Percentiles rank a stretch among this genome's conserved stretches.
Evolutionary conservation across 352 stramenopile species (phyloP).

Genomic region (Thalassiosira mediterranea): DNA sequence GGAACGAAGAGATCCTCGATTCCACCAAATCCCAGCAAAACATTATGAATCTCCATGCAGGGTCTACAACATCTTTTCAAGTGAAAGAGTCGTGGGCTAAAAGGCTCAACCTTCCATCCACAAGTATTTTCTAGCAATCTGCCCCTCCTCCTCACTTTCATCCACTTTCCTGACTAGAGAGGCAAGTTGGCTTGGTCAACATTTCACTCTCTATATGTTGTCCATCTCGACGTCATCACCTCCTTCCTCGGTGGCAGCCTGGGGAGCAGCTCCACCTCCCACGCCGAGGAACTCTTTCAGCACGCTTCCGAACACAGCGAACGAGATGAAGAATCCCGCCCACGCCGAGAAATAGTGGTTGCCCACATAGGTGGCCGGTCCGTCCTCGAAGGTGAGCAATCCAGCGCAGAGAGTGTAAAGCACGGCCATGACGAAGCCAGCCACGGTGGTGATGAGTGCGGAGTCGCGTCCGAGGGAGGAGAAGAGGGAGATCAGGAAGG

Average conservation of each 20-base stretch:
- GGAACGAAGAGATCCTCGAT: no score
- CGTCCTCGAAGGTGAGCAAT: constrained; percentile 49
- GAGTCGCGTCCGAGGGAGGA: constrained; percentile 51
- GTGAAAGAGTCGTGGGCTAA: no score
- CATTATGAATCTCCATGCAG: no score
- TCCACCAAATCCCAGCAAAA: no score
- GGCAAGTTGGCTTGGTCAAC: no score
- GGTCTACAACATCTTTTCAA: no score
- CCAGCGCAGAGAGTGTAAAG: constrained; percentile 52
- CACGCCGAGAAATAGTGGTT: constrained; percentile 60
- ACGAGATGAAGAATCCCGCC: constrained; percentile 55
- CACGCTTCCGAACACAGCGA: constrained; percentile 53
- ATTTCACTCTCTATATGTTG: constrained; percentile 37
- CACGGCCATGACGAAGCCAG: constrained; percentile 42
- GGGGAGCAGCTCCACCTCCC: neutral
- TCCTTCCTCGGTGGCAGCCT: neutral
- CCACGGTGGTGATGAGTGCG: constrained; percentile 49
- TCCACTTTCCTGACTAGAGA: no score
- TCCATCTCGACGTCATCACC: constrained; percentile 50
- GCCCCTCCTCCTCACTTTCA: no score
- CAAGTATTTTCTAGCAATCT: no score
- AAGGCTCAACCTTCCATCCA: no score
- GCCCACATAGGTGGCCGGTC: constrained; percentile 19
- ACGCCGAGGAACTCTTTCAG: constrained; percentile 59
- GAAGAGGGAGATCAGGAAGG: constrained; percentile 53